These are phyloP conservation scores for Claviceps lovelessii DNA, from an alignment of 2,329 filamentous ascomycete species.

Conservation along the genomic window DNA sequence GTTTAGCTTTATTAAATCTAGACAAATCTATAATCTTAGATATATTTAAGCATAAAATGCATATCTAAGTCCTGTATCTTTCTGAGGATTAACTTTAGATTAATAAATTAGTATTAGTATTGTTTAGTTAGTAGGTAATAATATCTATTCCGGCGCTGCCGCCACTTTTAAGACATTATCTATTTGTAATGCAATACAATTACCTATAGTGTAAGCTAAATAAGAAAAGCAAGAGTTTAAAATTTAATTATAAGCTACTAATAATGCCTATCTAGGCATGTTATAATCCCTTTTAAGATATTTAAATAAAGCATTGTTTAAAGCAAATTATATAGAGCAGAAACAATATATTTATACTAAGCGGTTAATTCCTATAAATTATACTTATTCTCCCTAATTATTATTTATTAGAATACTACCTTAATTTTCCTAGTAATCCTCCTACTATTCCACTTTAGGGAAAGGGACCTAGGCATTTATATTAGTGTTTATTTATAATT, in stretches of 20 bases:
- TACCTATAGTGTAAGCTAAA: no score
- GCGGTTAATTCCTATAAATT: neutral
- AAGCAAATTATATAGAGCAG: neutral
- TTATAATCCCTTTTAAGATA: neutral
- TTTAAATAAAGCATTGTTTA: neutral
- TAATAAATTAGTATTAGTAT: no score
- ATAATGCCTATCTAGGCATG: neutral
- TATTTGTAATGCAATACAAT: no score
- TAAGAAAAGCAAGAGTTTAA: neutral
- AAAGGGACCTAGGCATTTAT: neutral
- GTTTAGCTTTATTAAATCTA: no score
- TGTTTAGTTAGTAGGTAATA: no score
- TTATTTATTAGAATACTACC: neutral
- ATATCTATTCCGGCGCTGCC: rapidly evolving
- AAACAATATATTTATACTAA: neutral
- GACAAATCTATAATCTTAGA: no score
- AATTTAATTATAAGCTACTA: neutral
- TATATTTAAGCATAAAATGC: no score
- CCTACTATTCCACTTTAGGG: neutral
- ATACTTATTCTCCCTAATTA: neutral
- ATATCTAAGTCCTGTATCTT: no score
- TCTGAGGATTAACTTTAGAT: no score
- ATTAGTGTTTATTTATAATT: no score
- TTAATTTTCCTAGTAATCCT: neutral
- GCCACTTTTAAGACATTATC: no score